These are phyloP conservation scores for Pleomassaria siparia DNA, from an alignment of 2,329 filamentous ascomycete genomes.

Conservation along the genomic window DNA sequence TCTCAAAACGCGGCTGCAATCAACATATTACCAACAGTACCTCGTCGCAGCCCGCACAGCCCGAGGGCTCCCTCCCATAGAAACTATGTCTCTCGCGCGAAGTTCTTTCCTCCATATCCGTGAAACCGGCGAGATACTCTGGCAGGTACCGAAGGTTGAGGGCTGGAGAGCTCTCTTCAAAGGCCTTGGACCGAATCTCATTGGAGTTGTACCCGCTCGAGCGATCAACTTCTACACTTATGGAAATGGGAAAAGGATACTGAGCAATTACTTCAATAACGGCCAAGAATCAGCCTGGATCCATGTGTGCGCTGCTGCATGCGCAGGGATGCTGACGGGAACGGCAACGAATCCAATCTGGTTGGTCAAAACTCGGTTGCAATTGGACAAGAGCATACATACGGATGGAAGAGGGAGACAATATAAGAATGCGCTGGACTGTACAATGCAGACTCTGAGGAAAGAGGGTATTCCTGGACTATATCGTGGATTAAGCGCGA, in stretches of 20 bases:
- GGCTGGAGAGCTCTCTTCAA: constrained; percentile 90
- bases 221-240: constrained; percentile 95
- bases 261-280: constrained; percentile 72
- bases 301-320: constrained; percentile 74
- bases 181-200: constrained; percentile 84
- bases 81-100: constrained; percentile 64
- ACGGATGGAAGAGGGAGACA: constrained; percentile 61
- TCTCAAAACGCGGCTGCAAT: constrained; percentile 88
- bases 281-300: constrained; percentile 72
- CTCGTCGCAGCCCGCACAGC: constrained; percentile 68
- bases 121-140: constrained; percentile 85
- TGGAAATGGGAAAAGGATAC: constrained; percentile 83
- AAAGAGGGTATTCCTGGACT: constrained; percentile 79
- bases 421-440: constrained; percentile 88
- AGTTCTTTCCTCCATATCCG: constrained; percentile 72
- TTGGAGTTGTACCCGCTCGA: constrained; percentile 85
- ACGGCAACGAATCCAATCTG: constrained; percentile 96
- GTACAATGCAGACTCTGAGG: constrained; percentile 76
- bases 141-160: constrained; percentile 76
- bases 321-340: constrained; percentile 80
- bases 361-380: constrained; percentile 90
- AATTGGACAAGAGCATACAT: constrained; percentile 84
- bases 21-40: constrained; percentile 90
- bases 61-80: constrained; percentile 55
- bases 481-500: constrained; percentile 88